Base-by-base conservation (phyloP, 192 early-diverging fungal species). In the Mortierella antarctica region DNA sequence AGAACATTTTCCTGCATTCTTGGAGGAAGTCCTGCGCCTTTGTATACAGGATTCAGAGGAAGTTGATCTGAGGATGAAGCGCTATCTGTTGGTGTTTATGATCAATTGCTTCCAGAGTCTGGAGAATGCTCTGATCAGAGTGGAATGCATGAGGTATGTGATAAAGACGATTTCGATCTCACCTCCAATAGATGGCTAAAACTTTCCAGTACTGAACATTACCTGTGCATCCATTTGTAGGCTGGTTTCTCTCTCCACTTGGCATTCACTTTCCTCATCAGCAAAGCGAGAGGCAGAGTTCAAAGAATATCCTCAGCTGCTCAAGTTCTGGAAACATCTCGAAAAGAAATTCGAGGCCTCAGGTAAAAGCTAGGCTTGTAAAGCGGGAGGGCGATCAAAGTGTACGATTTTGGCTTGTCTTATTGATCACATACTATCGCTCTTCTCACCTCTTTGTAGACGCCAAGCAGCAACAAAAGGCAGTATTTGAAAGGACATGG, bases 61-160 rank as follows among this genome's bases (percentile, higher is more conserved):
- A 4, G 56, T 67, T 15, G 68, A 68, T 15, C 49, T 88, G 39
- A 84, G 83, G 50, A 55, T 82, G 42, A 73, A 82, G 62, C 83
- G 90, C 12, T 85, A 85, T 21, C 72, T 96, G 5, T 71, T 93
- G 31, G 76, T 92, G 42, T 98, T 98, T 62, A 76, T 98, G 66
- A 91, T 94, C 50, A 87, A 93, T 41, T 87, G 88, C n/a, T 98
- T 97, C 72, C 89, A 93, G 63, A 93, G 92, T 62, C 82, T 98
- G 46, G 97, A 98, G 82, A 92, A 93, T 39, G 65, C 65, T 0
- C 17, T 84, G n/a, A 90, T 99, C 41, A 88, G 98, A 69, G 74
- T 68, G 6, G 93, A 96, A 67, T 93, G 90, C 62, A 84, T 97
- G 88, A 85, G 86, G 87, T 88, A 83, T 49, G 65, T 15, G 23